Evolutionary conservation across 768 basidiomycete genomes (phyloP).

Genomic region (Phallus indusiatus): DNA sequence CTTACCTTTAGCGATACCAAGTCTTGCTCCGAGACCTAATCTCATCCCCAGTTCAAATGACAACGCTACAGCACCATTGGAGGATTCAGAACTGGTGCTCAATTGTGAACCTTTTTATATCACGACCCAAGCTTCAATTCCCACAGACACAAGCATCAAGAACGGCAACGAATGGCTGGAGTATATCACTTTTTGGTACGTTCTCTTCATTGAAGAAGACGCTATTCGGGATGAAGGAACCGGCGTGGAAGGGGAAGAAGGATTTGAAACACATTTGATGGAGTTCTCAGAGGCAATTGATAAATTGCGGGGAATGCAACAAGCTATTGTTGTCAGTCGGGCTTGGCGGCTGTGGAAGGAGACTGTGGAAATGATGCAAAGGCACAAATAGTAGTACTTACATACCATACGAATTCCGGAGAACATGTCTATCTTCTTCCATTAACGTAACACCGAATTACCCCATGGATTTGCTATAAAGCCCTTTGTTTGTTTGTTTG

Average conservation of each 20-base stretch:
- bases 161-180: conserved; percentile 11
- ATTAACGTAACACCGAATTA: too few relatives aligned
- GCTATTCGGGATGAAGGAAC: conserved; percentile 42
- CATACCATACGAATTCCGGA: not conserved
- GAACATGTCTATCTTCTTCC: too few relatives aligned
- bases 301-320: not conserved
- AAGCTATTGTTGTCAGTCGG: not conserved
- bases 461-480: too few relatives aligned
- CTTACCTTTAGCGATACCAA: conserved; percentile 33
- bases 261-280: conserved; percentile 36
- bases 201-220: conserved; percentile 41
- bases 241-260: conserved; percentile 48
- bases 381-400: not conserved
- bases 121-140: not conserved
- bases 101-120: conserved; percentile 10
- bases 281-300: conserved; percentile 31
- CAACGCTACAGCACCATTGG: not conserved
- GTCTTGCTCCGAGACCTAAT: conserved; percentile 30
- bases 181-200: conserved; percentile 48
- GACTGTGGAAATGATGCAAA: not conserved
- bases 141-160: not conserved
- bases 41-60: conserved; percentile 14
- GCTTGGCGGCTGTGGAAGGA: not conserved
- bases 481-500: too few relatives aligned
- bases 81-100: not conserved